Base-by-base conservation (phyloP, 805 yeast species). In the Lipomyces yamanashiensis region DNA sequence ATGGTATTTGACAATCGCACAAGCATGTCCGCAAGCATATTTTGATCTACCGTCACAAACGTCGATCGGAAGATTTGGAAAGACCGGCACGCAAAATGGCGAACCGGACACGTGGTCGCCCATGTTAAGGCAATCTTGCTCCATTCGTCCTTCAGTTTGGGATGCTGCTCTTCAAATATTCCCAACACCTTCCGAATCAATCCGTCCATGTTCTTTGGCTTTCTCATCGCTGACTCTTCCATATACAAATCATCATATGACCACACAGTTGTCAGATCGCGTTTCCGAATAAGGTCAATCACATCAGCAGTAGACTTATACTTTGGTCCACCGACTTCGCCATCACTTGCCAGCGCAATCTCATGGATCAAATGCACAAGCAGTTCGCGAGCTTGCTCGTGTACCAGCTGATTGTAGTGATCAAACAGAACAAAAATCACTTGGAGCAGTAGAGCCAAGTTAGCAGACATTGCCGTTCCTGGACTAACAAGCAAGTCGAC, bases 91-190 rank as follows among this genome's bases (percentile, higher is more conserved):
- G 99, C 99, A 69, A 95, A 84, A 74, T 96, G 99, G 72, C 98
- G 82, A 1, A 93, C 98, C 1, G 98, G 96, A 78, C 98, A 95
- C 1, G 97, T 87, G 0, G 99, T 95, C 0, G 99, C 98, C 99
- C 99, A 95, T 36, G 83, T 81, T 41, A 96, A 79, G 0, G 98
- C 88, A 2, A 84, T 85, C 40, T 87, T 79, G 56, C 96, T 87
- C 99, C 99, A 95, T 56, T 87, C 89, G 48, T 83, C 83, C 73
- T 88, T 96, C 47, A 92, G 78, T 12, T 71, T 76, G 0, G 86
- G 83, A 28, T 55, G 47, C 33, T 59, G 74, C 0, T 80, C 77
- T 7, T 78, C 67, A 69, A 91, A 85, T 0, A 89, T 80, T 28
- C 81, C 83, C 43, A 91, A 74, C 1, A 88, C 81, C 61, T 84